A percentile compares a stretch with the other conserved stretches of the same genome.
Evolutionary conservation across 768 basidiomycete species (phyloP).

Genomic region (Neoboletus brunneissimus): DNA sequence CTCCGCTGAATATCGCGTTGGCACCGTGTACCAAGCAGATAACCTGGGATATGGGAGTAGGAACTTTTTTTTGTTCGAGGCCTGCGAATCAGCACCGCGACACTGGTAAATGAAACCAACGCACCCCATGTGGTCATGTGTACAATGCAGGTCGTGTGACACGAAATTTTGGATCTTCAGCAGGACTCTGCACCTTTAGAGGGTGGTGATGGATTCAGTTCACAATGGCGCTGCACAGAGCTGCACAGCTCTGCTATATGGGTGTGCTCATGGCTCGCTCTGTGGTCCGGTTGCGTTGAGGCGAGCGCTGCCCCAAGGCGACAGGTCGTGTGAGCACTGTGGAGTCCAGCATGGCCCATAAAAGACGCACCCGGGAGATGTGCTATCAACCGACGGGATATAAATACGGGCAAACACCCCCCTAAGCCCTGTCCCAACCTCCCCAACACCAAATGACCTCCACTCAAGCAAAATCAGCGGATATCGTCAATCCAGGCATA

Average conservation of each 20-base stretch:
- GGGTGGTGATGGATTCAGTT: too few species aligned
- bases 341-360: too few species aligned
- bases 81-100: background rate
- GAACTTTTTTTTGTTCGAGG: background rate
- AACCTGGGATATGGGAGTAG: background rate
- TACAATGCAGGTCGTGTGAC: constrained; percentile 20
- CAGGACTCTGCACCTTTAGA: background rate
- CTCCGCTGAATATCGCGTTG: background rate
- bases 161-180: background rate
- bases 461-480: background rate
- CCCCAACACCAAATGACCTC: constrained; percentile 10
- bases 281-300: too few species aligned
- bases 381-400: background rate
- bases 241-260: too few species aligned
- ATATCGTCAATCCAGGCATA: constrained; percentile 10
- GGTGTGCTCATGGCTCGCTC: too few species aligned
- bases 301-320: background rate
- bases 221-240: too few species aligned
- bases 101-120: background rate
- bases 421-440: too few species aligned
- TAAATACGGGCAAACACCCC: constrained; percentile 21
- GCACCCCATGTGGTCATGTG: background rate
- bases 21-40: background rate
- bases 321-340: too few species aligned
- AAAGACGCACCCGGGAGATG: background rate